These are phyloP conservation scores for Coffea humblotiana DNA, from an alignment of 305 asterid species.

Conservation along the genomic window DNA sequence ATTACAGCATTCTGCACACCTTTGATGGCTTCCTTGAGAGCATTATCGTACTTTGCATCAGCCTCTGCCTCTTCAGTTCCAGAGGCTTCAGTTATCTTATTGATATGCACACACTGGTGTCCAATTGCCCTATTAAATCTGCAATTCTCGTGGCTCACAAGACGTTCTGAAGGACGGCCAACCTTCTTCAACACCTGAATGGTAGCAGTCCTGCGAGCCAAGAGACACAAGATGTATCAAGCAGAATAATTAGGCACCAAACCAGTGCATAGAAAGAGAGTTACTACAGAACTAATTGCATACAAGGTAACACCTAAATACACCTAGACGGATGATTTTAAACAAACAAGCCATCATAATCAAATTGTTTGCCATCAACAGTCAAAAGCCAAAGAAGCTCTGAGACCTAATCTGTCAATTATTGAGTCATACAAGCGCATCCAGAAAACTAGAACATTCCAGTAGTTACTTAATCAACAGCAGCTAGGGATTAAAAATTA, in stretches of 20 bases:
- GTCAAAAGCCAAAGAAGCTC: background rate
- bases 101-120: slow-evolving; percentile 87
- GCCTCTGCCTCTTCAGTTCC: slow-evolving; percentile 99
- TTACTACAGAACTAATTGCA: background rate
- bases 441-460: background rate
- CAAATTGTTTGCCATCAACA: background rate
- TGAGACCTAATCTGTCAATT: background rate
- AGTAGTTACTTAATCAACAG: background rate
- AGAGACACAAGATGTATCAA: slow-evolving; percentile 9
- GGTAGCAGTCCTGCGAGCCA: slow-evolving; percentile 72
- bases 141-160: slow-evolving; percentile 88
- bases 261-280: background rate
- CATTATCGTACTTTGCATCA: slow-evolving; percentile 78
- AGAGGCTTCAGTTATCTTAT: slow-evolving; percentile 86
- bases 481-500: too few relatives aligned
- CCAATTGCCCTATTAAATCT: slow-evolving; percentile 57
- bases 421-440: background rate
- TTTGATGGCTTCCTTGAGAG: slow-evolving; percentile 79
- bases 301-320: background rate
- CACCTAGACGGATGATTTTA: background rate
- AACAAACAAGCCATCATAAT: background rate
- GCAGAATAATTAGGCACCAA: background rate
- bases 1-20: slow-evolving; percentile 78
- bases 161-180: slow-evolving; percentile 92
- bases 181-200: slow-evolving; percentile 91